Conservation (phyloP, 495 filamentous ascomycete genomes). For the Hypomontagnella submonticulosa region DNA sequence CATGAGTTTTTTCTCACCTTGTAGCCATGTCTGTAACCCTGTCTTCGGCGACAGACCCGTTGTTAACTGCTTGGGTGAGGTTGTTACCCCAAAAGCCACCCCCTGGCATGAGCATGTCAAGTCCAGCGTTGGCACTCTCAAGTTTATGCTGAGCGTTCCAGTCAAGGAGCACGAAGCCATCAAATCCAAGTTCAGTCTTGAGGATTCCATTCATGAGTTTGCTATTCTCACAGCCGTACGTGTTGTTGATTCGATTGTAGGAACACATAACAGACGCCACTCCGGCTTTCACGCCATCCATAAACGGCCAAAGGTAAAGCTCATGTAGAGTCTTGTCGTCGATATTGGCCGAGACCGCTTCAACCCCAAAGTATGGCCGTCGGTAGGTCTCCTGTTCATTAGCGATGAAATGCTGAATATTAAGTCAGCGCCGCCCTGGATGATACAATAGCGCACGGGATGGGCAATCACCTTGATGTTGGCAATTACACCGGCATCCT, state of each 20-base stretch:
- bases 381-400: slow-evolving; percentile 76
- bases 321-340: slow-evolving; percentile 77
- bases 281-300: slow-evolving; percentile 69
- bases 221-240: slow-evolving; percentile 72
- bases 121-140: slow-evolving; percentile 62
- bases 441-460: not conserved
- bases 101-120: slow-evolving; percentile 72
- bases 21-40: slow-evolving; percentile 65
- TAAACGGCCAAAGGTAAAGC: slow-evolving; percentile 77
- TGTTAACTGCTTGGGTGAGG: slow-evolving; percentile 56
- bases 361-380: slow-evolving; percentile 58
- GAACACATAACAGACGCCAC: slow-evolving; percentile 74
- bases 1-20: slow-evolving; percentile 41
- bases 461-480: slow-evolving; percentile 57
- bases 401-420: slow-evolving; percentile 65
- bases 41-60: slow-evolving; percentile 60
- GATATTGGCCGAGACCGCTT: slow-evolving; percentile 68
- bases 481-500: slow-evolving; percentile 65
- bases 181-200: slow-evolving; percentile 73
- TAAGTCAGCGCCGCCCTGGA: slow-evolving; percentile 12
- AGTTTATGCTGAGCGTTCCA: slow-evolving; percentile 71
- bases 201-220: slow-evolving; percentile 70
- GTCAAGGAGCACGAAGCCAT: slow-evolving; percentile 73
- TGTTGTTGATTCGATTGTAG: slow-evolving; percentile 74
- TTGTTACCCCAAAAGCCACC: slow-evolving; percentile 61